phyloP scores from a whole-genome alignment of 2,329 filamentous ascomycete species.

The Aspergillus sp. region DNA sequence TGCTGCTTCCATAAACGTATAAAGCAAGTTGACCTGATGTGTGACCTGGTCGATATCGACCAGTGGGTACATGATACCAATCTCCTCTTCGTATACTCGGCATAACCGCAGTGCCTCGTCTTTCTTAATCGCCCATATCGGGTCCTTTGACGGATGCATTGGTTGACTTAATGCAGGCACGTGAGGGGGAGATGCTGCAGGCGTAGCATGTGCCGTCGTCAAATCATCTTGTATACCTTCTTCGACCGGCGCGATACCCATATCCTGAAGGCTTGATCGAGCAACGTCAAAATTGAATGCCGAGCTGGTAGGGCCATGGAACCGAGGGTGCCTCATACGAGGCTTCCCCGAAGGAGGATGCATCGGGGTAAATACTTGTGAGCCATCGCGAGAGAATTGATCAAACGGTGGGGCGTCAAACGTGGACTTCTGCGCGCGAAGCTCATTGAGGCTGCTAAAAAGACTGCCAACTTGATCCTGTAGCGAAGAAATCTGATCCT shows the following conservation, averaged over 20 bases:
- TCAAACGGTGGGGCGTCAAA: constrained; percentile 38
- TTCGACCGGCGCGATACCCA: constrained; percentile 72
- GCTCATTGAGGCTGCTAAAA: constrained; percentile 67
- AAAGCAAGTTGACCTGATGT: constrained; percentile 67
- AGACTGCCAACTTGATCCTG: constrained; percentile 83
- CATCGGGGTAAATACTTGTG: constrained; percentile 39
- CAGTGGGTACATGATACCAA: constrained; percentile 89
- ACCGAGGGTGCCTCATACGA: constrained; percentile 61
- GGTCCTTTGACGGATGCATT: constrained; percentile 62
- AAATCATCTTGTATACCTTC: constrained; percentile 62
- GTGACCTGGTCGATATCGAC: constrained; percentile 72
- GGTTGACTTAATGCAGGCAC: constrained; percentile 30
- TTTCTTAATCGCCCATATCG: constrained; percentile 74
- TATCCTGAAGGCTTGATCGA: constrained; percentile 80
- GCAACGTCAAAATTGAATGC: constrained; percentile 84
- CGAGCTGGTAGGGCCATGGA: constrained; percentile 81
- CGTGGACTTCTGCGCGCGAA: constrained; percentile 53
- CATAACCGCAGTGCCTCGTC: constrained; percentile 80
- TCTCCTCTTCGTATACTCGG: constrained; percentile 81
- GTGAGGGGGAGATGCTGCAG: constrained; percentile 44
- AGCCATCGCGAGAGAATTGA: constrained; percentile 38
- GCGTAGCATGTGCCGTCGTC: constrained; percentile 55
- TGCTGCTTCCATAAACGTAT: constrained; percentile 71
- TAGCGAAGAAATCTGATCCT: constrained; percentile 68
- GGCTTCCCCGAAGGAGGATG: constrained; percentile 46